Evolutionary conservation across 2,329 filamentous ascomycete species (phyloP).

Genomic region (Dichotomopilus funicola): DNA sequence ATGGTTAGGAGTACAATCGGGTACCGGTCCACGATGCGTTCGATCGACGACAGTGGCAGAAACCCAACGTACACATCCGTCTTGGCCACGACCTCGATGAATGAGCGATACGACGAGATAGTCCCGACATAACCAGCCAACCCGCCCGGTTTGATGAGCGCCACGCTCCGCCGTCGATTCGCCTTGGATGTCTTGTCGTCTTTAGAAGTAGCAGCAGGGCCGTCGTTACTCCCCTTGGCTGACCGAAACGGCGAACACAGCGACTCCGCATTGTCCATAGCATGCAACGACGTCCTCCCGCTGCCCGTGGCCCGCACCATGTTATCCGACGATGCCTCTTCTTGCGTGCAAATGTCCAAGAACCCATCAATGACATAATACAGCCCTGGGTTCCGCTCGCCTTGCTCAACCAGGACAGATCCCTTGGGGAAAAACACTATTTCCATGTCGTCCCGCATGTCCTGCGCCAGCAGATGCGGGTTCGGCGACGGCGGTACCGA

Average conservation of each 20-base stretch:
- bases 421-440: constrained; percentile 97
- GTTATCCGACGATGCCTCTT: constrained; percentile 47
- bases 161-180: constrained; percentile 59
- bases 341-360: constrained; percentile 82
- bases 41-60: constrained; percentile 74
- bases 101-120: constrained; percentile 89
- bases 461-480: constrained; percentile 61
- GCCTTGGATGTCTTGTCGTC: constrained; percentile 41
- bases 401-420: constrained; percentile 90
- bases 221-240: constrained; percentile 14
- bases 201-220: constrained; percentile 28
- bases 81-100: constrained; percentile 94
- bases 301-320: constrained; percentile 35
- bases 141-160: constrained; percentile 88
- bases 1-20: constrained; percentile 90
- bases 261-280: constrained; percentile 31
- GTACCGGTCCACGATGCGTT: constrained; percentile 87
- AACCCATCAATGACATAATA: constrained; percentile 99
- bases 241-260: constrained; percentile 8
- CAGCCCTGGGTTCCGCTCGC: constrained; percentile 89
- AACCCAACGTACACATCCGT: constrained; percentile 98
- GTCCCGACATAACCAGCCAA: constrained; percentile 92
- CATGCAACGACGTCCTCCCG: constrained; percentile 27
- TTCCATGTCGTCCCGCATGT: constrained; percentile 86
- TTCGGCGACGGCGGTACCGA: constrained; percentile 57